Evolutionary conservation across 106 monocot genomes (phyloP).

Genomic region (Platanthera guangdongensis): DNA sequence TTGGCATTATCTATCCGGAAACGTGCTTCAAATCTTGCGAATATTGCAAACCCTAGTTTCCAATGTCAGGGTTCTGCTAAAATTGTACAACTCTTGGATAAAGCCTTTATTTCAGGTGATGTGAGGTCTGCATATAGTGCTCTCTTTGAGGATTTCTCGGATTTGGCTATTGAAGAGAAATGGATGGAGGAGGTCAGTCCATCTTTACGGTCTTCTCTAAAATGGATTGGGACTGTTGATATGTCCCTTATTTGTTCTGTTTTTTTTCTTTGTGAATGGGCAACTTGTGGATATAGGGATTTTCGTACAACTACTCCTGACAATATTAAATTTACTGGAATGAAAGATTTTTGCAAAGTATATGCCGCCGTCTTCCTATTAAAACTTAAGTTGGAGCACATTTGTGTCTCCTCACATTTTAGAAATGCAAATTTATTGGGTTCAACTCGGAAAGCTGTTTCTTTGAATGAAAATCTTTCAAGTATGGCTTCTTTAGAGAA

Average conservation of each 20-base stretch:
- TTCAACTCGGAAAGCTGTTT: constrained; percentile 21
- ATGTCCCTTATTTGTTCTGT: constrained; percentile 63
- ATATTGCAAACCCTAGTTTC: constrained; percentile 56
- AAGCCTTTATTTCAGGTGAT: constrained; percentile 60
- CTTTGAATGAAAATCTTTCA: constrained; percentile 33
- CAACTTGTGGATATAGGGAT: constrained; percentile 91
- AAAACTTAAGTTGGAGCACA: constrained; percentile 68
- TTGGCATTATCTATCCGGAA: constrained; percentile 55
- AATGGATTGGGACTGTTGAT: constrained; percentile 70
- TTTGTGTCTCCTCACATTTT: constrained; percentile 14
- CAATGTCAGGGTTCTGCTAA: constrained; percentile 76
- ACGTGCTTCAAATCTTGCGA: constrained; percentile 66
- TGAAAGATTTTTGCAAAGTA: constrained; percentile 75
- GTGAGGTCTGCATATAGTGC: constrained; percentile 54
- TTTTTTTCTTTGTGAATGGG: constrained; percentile 95
- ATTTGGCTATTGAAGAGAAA: constrained; percentile 49
- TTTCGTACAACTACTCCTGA: constrained; percentile 33
- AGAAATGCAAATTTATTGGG: constrained; percentile 15
- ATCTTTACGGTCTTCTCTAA: constrained; percentile 66
- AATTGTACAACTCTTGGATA: constrained; percentile 74
- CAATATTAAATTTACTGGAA: constrained; percentile 55
- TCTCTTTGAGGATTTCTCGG: constrained; percentile 78
- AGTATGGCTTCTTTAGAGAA: constrained; percentile 18
- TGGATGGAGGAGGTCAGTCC: constrained; percentile 95
- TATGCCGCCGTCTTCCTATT: constrained; percentile 72